Evolutionary conservation across 2,329 filamentous ascomycete genomes (phyloP), one percentile per base, ranked within the genome.

Genomic region (Fusarium miscanthi): DNA sequence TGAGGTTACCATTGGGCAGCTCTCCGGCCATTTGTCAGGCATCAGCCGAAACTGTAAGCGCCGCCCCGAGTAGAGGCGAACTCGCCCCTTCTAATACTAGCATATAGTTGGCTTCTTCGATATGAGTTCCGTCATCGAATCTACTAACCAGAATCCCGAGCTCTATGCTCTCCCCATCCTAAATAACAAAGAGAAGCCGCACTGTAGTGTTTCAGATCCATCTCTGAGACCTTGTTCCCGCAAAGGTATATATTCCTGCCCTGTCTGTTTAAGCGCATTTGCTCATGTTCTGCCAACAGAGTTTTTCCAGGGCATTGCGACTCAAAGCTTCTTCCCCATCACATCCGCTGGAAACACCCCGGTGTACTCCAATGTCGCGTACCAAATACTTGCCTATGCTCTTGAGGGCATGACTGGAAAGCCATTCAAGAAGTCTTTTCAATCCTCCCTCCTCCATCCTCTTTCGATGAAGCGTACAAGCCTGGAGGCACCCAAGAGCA

Each of bases 341-440:
- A 48, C 66, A 7, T 62, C 66, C 2, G 45, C 23, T 14, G 46
- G 16, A 8, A 69, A 53, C 30, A 69, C 59, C 2, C 66, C 66
- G 4, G 42, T 69, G 5, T 69, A 69, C 27, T 68, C 64, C 1
- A 69, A 69, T 8, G 12, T 46, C 0, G 66, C 64, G 3, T 69
- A 63, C 10, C 66, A 68, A 23, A 53, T 69, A 11, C 43, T 69
- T 2, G 45, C 66, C 17, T 69, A 69, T 17, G 66, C 64, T 9
- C 31, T 69, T 0, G 58, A 69, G 11, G 30, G 38, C 3, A 69
- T 69, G 45, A 63, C 58, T 5, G 42, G 41, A 69, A 52, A 49
- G 35, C 10, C 30, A 25, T 69, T 43, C 7, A 19, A 11, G 5
- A n/a, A 38, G 16, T 63, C 38, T 30, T 25, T 68, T 0, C 25